Evolutionary conservation across 306 rosid species (phyloP).

Genomic region (Dicorynia guianensis): DNA sequence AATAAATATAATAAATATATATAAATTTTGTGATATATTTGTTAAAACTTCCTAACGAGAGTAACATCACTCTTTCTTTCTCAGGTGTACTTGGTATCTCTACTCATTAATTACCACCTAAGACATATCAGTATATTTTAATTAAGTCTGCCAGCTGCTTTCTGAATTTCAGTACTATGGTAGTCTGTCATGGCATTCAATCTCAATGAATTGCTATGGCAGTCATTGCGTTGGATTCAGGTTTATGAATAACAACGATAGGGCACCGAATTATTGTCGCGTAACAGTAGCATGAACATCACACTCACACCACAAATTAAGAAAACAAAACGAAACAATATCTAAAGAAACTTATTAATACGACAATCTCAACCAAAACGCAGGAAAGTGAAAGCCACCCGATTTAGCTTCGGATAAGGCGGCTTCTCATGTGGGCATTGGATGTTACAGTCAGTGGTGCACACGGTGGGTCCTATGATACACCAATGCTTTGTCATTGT

Average conservation of each 20-base stretch:
- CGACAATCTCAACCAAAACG: constrained; percentile 19
- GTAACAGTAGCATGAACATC: neutral
- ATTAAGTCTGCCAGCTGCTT: too few species aligned
- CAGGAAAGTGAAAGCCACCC: constrained; percentile 20
- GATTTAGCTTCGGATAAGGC: constrained; percentile 37
- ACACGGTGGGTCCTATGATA: constrained; percentile 46
- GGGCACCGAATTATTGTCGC: neutral
- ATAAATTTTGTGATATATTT: too few species aligned
- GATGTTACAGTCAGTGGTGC: constrained; percentile 41
- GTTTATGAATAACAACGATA: neutral
- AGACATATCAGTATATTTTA: too few species aligned
- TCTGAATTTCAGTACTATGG: too few species aligned
- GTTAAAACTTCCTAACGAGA: too few species aligned
- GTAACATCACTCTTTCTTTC: too few species aligned
- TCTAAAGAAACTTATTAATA: constrained; percentile 14
- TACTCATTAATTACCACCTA: too few species aligned
- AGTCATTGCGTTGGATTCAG: neutral
- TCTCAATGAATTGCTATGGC: neutral
- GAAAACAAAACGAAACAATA: neutral
- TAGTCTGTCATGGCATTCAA: neutral
- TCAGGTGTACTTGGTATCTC: too few species aligned
- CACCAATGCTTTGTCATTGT: constrained; percentile 30
- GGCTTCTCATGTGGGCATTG: constrained; percentile 52
- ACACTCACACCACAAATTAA: neutral
- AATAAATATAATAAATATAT: too few species aligned